A percentile compares a stretch with the other conserved stretches of the same genome.
Evolutionary conservation across 106 monocot species (phyloP).

Genomic region (Xerophyta viscosa): DNA sequence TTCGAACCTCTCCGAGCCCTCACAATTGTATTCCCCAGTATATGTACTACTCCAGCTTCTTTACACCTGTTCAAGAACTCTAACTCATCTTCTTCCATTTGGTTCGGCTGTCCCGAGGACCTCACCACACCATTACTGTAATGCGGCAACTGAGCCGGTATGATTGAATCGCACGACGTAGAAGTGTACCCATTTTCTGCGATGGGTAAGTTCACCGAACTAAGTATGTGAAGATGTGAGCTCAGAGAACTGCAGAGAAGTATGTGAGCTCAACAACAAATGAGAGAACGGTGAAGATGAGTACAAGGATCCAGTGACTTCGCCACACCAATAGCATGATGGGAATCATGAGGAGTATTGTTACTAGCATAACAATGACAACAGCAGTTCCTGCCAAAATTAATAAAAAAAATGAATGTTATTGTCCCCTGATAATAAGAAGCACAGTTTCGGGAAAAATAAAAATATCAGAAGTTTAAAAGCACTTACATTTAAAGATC

Average conservation of each 20-base stretch:
- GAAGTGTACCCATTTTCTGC: neutral
- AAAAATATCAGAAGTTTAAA: too few relatives aligned
- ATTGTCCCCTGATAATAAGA: too few relatives aligned
- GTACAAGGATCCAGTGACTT: constrained; percentile 74
- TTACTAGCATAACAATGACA: constrained; percentile 88
- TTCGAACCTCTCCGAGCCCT: constrained; percentile 58
- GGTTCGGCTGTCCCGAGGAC: constrained; percentile 15
- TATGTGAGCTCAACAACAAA: constrained; percentile 72
- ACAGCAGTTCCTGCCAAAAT: constrained; percentile 70
- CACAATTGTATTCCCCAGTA: constrained; percentile 78
- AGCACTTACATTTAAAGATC: too few relatives aligned
- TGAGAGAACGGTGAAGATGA: constrained; percentile 60
- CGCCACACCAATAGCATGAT: constrained; percentile 92
- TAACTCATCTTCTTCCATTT: constrained; percentile 40
- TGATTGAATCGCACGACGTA: constrained; percentile 33
- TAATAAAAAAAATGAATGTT: neutral
- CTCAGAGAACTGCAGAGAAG: constrained; percentile 76
- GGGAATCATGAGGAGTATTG: constrained; percentile 83
- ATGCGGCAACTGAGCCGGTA: constrained; percentile 18
- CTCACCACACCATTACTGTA: neutral
- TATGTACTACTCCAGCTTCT: constrained; percentile 89
- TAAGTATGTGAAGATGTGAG: constrained; percentile 84
- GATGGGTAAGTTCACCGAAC: constrained; percentile 1
- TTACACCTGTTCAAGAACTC: constrained; percentile 69
- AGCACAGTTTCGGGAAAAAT: too few relatives aligned